Percentiles rank a stretch among this genome's conserved stretches.
Conservation (phyloP, 768 basidiomycete genomes). For the Xerocomellus chrysenteron region DNA sequence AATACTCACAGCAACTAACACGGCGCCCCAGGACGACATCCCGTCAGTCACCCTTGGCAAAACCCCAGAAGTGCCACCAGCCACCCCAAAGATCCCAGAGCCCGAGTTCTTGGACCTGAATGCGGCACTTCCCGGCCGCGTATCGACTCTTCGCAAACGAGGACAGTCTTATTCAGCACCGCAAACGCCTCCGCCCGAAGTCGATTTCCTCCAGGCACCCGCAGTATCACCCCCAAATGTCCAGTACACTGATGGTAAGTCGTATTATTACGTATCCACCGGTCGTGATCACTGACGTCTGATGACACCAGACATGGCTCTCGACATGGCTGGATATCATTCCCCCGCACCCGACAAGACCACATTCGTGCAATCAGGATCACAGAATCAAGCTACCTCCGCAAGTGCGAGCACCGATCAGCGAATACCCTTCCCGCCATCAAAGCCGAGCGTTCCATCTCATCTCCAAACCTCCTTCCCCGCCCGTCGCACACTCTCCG, state of each 20-base stretch:
- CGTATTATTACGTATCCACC: slow-evolving; percentile 9
- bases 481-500: slow-evolving; percentile 56
- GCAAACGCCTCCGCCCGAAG: slow-evolving; percentile 38
- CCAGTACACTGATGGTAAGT: slow-evolving; percentile 57
- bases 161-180: slow-evolving; percentile 28
- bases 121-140: slow-evolving; percentile 34
- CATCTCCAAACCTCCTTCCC: slow-evolving; percentile 34
- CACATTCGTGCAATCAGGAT: not conserved
- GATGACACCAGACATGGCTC: slow-evolving; percentile 57
- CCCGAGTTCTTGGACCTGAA: slow-evolving; percentile 88
- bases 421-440: slow-evolving; percentile 22
- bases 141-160: slow-evolving; percentile 20
- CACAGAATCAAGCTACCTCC: slow-evolving; percentile 12
- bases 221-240: slow-evolving; percentile 53
- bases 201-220: slow-evolving; percentile 42
- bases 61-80: slow-evolving; percentile 8
- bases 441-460: slow-evolving; percentile 17
- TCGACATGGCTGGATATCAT: slow-evolving; percentile 86
- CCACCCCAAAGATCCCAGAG: slow-evolving; percentile 39
- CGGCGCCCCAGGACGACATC: slow-evolving; percentile 29
- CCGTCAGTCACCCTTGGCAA: slow-evolving; percentile 20
- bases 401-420: not conserved
- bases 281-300: not conserved
- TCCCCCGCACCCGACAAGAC: slow-evolving; percentile 14
- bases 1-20: slow-evolving; percentile 63